Conservation (phyloP, 2,329 filamentous ascomycete species). For the Aspergillus aculeatinus region DNA sequence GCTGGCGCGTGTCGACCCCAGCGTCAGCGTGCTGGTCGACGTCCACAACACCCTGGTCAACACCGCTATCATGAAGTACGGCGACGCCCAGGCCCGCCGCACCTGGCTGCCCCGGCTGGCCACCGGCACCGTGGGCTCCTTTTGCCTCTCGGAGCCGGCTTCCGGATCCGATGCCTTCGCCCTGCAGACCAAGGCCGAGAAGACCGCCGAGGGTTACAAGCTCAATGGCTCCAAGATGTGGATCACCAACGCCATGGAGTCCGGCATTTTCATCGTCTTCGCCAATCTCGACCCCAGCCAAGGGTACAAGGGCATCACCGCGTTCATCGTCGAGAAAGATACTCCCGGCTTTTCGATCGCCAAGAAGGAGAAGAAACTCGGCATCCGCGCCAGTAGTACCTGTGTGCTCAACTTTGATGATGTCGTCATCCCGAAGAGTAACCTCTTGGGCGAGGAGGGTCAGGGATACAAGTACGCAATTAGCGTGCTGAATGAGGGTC, state of each 20-base stretch:
- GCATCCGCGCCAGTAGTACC: constrained; percentile 91
- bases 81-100: constrained; percentile 72
- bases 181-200: constrained; percentile 82
- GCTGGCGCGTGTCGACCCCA: constrained; percentile 88
- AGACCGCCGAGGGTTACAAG: constrained; percentile 78
- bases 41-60: constrained; percentile 99
- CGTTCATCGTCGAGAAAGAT: constrained; percentile 90
- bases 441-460: constrained; percentile 83
- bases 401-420: constrained; percentile 98
- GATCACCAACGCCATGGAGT: constrained; percentile 97
- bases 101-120: constrained; percentile 87
- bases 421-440: constrained; percentile 82
- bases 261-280: constrained; percentile 95
- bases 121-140: constrained; percentile 84
- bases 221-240: constrained; percentile 97
- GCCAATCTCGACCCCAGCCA: constrained; percentile 90
- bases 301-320: constrained; percentile 95
- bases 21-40: constrained; percentile 90
- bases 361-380: constrained; percentile 99
- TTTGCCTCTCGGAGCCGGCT: constrained; percentile 88
- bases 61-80: constrained; percentile 85
- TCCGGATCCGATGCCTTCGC: constrained; percentile 97
- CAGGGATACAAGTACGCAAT: constrained; percentile 99
- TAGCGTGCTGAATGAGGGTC: constrained; percentile 86
- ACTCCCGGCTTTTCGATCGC: constrained; percentile 88